Evolutionary conservation across 2,329 filamentous ascomycete genomes (phyloP).

Genomic region (Scedosporium aurantiacum): DNA sequence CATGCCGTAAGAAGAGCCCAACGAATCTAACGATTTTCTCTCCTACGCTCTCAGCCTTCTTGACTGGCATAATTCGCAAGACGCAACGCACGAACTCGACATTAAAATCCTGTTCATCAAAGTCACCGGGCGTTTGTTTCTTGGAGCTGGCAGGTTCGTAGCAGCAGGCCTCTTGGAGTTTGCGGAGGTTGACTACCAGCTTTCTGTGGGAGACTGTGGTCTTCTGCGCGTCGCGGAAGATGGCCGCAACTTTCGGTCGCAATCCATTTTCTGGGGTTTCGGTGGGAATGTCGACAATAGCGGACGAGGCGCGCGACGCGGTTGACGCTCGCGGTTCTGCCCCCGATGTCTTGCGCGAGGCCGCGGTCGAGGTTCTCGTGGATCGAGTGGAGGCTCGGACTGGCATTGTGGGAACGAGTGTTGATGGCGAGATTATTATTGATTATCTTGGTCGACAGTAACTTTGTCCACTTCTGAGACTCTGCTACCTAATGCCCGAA

Average conservation of each 20-base stretch:
- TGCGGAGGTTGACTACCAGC: slow-evolving; percentile 74
- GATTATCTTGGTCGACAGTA: background rate
- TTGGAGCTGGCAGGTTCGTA: slow-evolving; percentile 47
- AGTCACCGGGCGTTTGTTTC: slow-evolving; percentile 48
- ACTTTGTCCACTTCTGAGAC: background rate
- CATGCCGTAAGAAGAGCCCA: slow-evolving; percentile 71
- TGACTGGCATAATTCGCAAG: slow-evolving; percentile 70
- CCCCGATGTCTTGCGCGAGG: slow-evolving; percentile 27
- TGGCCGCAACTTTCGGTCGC: slow-evolving; percentile 59
- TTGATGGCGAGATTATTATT: background rate
- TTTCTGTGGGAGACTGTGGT: slow-evolving; percentile 87
- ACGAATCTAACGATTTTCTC: slow-evolving; percentile 79
- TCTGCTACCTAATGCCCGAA: background rate
- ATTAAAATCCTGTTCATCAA: slow-evolving; percentile 81
- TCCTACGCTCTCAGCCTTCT: slow-evolving; percentile 82
- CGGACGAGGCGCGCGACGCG: slow-evolving; percentile 35
- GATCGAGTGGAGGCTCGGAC: slow-evolving; percentile 35
- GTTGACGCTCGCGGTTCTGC: slow-evolving; percentile 31
- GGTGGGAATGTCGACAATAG: slow-evolving; percentile 45
- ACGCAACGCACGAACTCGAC: slow-evolving; percentile 74
- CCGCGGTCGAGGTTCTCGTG: slow-evolving; percentile 30
- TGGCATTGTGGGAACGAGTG: slow-evolving; percentile 30
- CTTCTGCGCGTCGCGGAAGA: slow-evolving; percentile 75
- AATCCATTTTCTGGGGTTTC: slow-evolving; percentile 62
- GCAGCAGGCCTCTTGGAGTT: slow-evolving; percentile 78